Evolutionary conservation across 1,139 yeast species (phyloP), one percentile per base, ranked within the genome.

Genomic region (Wickerhamiella infanticola): DNA sequence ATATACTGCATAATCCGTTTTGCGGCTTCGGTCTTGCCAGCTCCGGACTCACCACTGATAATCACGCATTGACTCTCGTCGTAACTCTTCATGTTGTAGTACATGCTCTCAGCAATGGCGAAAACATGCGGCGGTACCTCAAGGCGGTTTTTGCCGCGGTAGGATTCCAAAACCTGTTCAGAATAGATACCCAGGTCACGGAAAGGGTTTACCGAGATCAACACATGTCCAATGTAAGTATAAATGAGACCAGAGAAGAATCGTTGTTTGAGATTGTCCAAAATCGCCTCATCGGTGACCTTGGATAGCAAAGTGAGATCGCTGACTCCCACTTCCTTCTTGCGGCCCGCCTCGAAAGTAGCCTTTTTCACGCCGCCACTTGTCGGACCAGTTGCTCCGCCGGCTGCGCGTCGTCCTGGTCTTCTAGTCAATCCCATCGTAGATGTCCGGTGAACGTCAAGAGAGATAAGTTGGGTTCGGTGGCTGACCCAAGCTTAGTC

Each of bases 51-150:
- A 45, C 99, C 99, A 4, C 96, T 85, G 55, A 93, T 93, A 58
- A 93, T 93, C 39, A 93, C 98, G 73, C 98, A 90, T 63, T 93
- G 98, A 62, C 80, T 86, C 58, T 93, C 98, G 48, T 83, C 78
- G 64, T 93, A 93, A 0, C 94, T 81, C 65, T 88, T 88, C 78
- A 93, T 75, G 62, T 88, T 84, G 66, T 93, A 90, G 65, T 81
- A 90, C 95, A 93, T 88, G 37, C 94, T 69, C 64, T 93, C 99
- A 23, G 99, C 98, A 58, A 90, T 88, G 45, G 97, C 95, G 65
- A 81, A 93, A 40, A 93, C 98, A 66, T 93, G 99, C 5, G 99
- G 99, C n/a, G 97, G 94, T 35, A 60, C 94, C 64, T 93, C 99
- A 51, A 93, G 70, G 58, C 98, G 72, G 63, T 90, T 93, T 62